Conservation (phyloP, 345 rosid species). For the Eucalyptus erythrocorys region DNA sequence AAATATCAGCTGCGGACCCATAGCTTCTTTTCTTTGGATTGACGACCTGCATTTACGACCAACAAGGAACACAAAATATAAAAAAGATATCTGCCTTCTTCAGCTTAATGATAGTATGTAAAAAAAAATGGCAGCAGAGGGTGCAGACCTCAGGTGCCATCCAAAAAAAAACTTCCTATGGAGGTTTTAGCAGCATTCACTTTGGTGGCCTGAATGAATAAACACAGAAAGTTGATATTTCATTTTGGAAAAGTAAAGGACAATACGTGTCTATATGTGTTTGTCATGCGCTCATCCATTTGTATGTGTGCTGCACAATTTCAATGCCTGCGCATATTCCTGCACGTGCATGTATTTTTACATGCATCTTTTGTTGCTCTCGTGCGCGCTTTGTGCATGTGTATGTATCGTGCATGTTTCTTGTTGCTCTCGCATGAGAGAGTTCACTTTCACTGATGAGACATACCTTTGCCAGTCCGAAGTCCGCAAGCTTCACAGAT, state of each 20-base stretch:
- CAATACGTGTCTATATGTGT: not conserved
- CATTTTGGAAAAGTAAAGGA: not conserved
- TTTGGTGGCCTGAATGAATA: not conserved
- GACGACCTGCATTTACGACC: conserved; percentile 32
- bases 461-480: conserved; percentile 20
- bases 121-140: not conserved
- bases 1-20: conserved; percentile 71
- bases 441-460: too few relatives aligned
- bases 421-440: not conserved
- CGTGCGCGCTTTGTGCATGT: too few relatives aligned
- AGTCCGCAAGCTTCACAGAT: conserved; percentile 23
- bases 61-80: not conserved
- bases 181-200: conserved; percentile 40
- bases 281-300: not conserved
- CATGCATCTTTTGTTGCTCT: not conserved
- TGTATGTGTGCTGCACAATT: not conserved
- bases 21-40: conserved; percentile 38
- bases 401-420: too few relatives aligned
- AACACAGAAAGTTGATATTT: not conserved
- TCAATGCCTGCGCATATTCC: not conserved
- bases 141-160: conserved; percentile 88
- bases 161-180: conserved; percentile 74
- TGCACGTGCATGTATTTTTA: not conserved
- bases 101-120: not conserved
- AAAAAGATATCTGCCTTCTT: not conserved